Base-by-base conservation (phyloP, 129 eudicot genomes). In the Cynara cardunculus region DNA sequence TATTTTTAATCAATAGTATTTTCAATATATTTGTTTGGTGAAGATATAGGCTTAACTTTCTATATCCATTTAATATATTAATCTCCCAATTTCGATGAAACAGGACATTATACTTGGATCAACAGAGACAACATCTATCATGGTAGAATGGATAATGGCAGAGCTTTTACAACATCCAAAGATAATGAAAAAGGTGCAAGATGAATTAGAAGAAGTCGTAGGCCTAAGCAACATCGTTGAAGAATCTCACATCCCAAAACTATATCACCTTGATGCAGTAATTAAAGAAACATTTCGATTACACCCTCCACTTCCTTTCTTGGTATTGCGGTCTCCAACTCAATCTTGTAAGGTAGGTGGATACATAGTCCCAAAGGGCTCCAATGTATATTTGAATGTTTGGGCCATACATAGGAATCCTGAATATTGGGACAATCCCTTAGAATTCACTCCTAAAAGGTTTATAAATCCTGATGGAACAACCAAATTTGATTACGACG, bases 371-470 rank as follows among this genome's bases (percentile, higher is more conserved):
- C 89, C 87, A 11, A 83, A 83, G 71, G 80, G 30, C 0, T 3
- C 80, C 18, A 26, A 24, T 0, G 83, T 87, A 25, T 59, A 72
- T 3, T 14, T 83, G 7, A 86, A 86, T 13, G 81, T 41, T 9
- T 73, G 77, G 77, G 69, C 80, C 0, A 80, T 87, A 9, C 87
- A 87, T 5, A 59, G 71, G 25, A 85, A 86, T 53, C 89, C 89
- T 72, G 6, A n/a, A 7, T 4, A 35, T 8, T 84, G 85, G 87
- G 75, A 73, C 1, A 68, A 44, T 4, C 87, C 87, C 0, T 30
- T 31, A 13, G 83, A 87, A 31, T 87, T 87, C 61, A 31, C 9
- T 10, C 87, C 87, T 0, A 82, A 87, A 21, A 84, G 87, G 70
- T 80, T 87, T 34, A 24, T 87, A 7, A 34, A 34, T 34, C 39